Evolutionary conservation across 73 alveolate genomes (phyloP), one percentile per base, ranked within the genome.

Genomic region (Tetrahymena borealis): DNA sequence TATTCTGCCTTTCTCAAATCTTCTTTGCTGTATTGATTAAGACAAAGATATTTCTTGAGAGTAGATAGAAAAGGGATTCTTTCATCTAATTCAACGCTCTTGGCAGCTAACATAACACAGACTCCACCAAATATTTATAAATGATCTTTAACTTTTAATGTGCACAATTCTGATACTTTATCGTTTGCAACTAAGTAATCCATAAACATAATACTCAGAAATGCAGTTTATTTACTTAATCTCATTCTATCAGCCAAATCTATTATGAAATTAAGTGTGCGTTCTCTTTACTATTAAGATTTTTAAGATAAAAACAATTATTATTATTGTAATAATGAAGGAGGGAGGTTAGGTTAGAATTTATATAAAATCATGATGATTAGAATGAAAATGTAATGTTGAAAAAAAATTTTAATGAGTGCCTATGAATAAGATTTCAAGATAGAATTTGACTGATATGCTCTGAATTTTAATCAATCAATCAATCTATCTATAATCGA

Each of bases 171-270:
- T 18, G 85, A 60, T 24, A 24, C 28, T 5, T 13, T 60, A 60
- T 60, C 85, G 28, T 60, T 60, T 24, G 35, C 85, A 18, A 60
- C 85, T 18, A 60, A 60, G 35, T 60, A 60, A 60, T 60, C 85
- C 9, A 60, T 32, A 28, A 60, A 60, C 85, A 60, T 60, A n/a
- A 60, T 60, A 60, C 85, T 60, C 13, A 60, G 28, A 9, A 60
- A 60, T 24, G 85, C 85, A 2, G 85, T 18, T n/a, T 60, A 60
- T 60, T 60, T 60, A 60, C 36, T 60, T 18, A 60, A 60, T 60
- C 85, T 60, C 85, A 60, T 60, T 60, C 85, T 60, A 60, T 60
- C 85, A 60, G 85, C 85, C 37, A 60, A 60, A 60, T 60, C 85
- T 4, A n/a, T 60, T 18, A 60, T 35, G 31, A 24, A 60, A 60